Evolutionary conservation across 331 rosid species (phyloP).

Genomic region (Malus hybrid): DNA sequence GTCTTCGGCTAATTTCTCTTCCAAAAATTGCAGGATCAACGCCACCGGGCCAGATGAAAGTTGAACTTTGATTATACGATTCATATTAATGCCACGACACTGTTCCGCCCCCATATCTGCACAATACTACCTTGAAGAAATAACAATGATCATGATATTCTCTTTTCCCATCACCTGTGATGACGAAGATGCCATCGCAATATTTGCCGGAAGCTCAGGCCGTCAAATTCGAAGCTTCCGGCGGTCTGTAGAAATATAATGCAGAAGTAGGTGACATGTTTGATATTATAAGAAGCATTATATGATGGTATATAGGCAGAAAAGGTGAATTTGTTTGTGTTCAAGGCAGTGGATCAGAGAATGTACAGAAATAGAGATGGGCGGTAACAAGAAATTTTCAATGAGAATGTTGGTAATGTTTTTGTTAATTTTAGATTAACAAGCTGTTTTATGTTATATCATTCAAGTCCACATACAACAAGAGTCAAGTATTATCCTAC

Average conservation of each 20-base stretch:
- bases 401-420: constrained; percentile 6
- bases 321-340: constrained; percentile 21
- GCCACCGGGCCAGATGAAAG: constrained; percentile 49
- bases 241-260: constrained; percentile 1
- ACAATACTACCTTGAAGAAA: constrained; percentile 20
- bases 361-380: constrained; percentile 15
- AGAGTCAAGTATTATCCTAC: too few species aligned
- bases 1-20: constrained; percentile 14
- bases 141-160: constrained; percentile 13
- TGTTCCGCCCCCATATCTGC: constrained; percentile 3
- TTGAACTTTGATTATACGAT: constrained; percentile 42
- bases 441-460: neutral
- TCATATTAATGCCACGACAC: constrained; percentile 3
- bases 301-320: constrained; percentile 20
- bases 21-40: constrained; percentile 39
- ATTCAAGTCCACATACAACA: neutral
- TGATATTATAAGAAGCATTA: constrained; percentile 19
- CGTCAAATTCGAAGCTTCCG: constrained; percentile 8
- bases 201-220: neutral
- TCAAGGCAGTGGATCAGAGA: constrained; percentile 12
- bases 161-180: constrained; percentile 11
- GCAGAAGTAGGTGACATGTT: constrained; percentile 17
- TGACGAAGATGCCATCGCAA: constrained; percentile 7
- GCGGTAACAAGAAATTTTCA: neutral
- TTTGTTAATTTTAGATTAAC: neutral